Evolutionary conservation across 495 filamentous ascomycete genomes (phyloP).

Genomic region (Glarea lozoyensis): DNA sequence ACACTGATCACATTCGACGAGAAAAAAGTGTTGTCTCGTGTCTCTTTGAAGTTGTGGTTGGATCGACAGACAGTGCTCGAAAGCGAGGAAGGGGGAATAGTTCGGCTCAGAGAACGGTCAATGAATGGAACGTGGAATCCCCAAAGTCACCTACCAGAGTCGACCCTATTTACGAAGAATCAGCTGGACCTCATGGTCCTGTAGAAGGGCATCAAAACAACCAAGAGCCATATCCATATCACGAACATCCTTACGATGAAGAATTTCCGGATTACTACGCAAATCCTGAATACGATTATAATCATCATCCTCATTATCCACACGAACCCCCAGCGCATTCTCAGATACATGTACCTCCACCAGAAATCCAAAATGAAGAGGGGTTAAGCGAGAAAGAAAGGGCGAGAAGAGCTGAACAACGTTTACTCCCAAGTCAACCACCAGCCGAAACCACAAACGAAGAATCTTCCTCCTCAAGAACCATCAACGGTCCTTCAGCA

Average conservation of each 20-base stretch:
- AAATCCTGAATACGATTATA: conserved; percentile 30
- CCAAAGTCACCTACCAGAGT: not conserved
- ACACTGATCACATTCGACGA: conserved; percentile 77
- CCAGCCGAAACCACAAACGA: conserved; percentile 34
- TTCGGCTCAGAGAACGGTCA: conserved; percentile 1
- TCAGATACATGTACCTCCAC: conserved; percentile 34
- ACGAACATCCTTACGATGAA: conserved; percentile 19
- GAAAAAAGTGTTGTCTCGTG: conserved; percentile 82
- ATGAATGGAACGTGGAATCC: conserved; percentile 6
- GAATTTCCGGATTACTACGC: conserved; percentile 24
- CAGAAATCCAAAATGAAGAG: conserved; percentile 42
- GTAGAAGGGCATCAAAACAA: not conserved
- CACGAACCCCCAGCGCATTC: conserved; percentile 21
- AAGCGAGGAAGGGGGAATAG: conserved; percentile 33
- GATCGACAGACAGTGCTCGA: conserved; percentile 70
- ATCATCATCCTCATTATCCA: conserved; percentile 28
- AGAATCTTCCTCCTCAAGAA: conserved; percentile 35
- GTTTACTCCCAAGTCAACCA: conserved; percentile 63
- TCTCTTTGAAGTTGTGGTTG: conserved; percentile 78
- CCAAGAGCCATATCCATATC: conserved; percentile 8
- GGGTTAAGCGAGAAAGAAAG: conserved; percentile 60
- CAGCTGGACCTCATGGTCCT: not conserved
- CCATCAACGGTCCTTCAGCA: conserved; percentile 1
- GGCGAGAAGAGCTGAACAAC: conserved; percentile 55
- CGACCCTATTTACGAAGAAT: conserved; percentile 12